Percentiles rank a stretch among this genome's conserved stretches.
These are phyloP conservation scores for Comarum palustre DNA, from an alignment of 306 rosid genomes.

Conservation along the genomic window DNA sequence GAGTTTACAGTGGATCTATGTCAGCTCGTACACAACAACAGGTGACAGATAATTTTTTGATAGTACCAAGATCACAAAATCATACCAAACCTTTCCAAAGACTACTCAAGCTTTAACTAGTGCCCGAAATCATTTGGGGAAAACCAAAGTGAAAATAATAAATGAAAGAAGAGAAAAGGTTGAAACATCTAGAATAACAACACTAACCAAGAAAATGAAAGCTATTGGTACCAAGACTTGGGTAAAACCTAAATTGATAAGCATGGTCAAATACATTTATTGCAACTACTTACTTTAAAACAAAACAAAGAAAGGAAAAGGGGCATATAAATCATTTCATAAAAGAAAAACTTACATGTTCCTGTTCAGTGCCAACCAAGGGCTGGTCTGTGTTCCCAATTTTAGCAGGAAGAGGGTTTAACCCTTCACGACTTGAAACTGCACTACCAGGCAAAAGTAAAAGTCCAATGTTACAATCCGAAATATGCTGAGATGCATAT, in stretches of 20 bases:
- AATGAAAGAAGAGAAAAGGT: neutral
- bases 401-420: conserved; percentile 31
- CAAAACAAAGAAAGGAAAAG: neutral
- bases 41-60: neutral
- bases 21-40: neutral
- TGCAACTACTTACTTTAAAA: conserved; percentile 12
- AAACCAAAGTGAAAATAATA: neutral
- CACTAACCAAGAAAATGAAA: neutral
- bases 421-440: conserved; percentile 29
- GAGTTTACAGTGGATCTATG: neutral
- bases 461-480: conserved; percentile 36
- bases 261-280: conserved; percentile 7
- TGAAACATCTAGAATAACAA: too few species aligned
- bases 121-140: neutral
- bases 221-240: neutral
- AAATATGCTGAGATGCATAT: conserved; percentile 32
- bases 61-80: neutral
- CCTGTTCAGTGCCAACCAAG: conserved; percentile 28
- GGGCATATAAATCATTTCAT: conserved; percentile 1
- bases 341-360: conserved; percentile 43
- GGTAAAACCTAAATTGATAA: neutral
- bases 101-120: neutral
- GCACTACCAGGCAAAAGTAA: conserved; percentile 37
- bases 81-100: neutral
- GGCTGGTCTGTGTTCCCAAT: conserved; percentile 33